Base-by-base conservation (phyloP, 2,329 filamentous ascomycete species). In the Magnaporthiopsis rhizophila region DNA sequence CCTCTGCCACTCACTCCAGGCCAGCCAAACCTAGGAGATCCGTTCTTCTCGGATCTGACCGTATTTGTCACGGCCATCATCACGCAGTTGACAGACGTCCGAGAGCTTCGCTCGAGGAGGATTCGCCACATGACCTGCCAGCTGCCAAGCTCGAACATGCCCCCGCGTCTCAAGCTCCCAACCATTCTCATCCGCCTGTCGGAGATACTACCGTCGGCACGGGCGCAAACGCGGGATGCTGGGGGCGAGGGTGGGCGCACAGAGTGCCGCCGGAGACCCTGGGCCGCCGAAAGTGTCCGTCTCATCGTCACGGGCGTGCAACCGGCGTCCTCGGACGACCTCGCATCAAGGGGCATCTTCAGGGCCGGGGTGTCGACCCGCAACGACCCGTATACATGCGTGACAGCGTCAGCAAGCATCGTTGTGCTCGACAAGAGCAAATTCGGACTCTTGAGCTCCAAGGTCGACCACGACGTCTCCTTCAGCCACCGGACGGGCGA, bases 401-500 rank as follows among this genome's bases (percentile, higher is more conserved):
- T 79, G 53, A 71, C 81, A 15, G 78, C 81, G 2, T 82, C 85
- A 64, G 85, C 84, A 12, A 79, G 81, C n/a, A 78, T 88, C 56
- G 77, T 77, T 32, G 83, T 87, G 21, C 75, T 77, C 12, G 80
- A 83, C 65, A 81, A 78, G n/a, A 69, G 76, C 7, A 84, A 82
- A 65, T 86, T 88, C 69, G 76, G 76, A 57, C 76, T 81, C n/a
- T 79, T 88, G 13, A 80, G 79, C 68, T 79, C 79, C 26, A 80
- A 79, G 59, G 78, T 86, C 30, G 86, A 88, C 68, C 78, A 79
- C 3, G 84, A 89, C 69, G 83, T 92, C 30, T 81, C 80, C 3
- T 91, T 89, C 73, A 82, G 84, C 67, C 74, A 79, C 2, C 75
- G 75, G 28, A 81, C 80, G 8, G 89, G 89, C 59, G 82, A 85